A percentile compares a stretch with the other conserved stretches of the same genome.
Evolutionary conservation across 352 stramenopile species (phyloP).

Genomic region (Phytophthora lateralis): DNA sequence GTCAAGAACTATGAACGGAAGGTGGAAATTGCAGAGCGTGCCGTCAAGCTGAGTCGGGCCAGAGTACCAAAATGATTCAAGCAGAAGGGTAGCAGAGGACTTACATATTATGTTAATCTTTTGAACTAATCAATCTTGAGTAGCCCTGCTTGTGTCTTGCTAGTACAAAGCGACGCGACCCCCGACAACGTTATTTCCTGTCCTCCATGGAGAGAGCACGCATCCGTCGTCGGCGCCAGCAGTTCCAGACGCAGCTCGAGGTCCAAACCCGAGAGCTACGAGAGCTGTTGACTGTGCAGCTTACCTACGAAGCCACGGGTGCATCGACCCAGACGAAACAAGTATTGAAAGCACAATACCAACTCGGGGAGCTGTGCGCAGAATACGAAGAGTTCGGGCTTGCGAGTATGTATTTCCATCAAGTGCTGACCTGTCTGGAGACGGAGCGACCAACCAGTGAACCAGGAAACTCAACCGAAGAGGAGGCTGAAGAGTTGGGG

Average conservation of each 20-base stretch:
- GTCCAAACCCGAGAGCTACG: slow-evolving; percentile 29
- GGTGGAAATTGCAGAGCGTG: slow-evolving; percentile 92
- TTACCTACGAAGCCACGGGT: neutral
- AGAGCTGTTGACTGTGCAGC: slow-evolving; percentile 10
- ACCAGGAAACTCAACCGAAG: neutral
- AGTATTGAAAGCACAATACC: slow-evolving; percentile 35
- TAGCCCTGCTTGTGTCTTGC: neutral
- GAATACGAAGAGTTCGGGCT: slow-evolving; percentile 37
- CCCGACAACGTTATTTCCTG: neutral
- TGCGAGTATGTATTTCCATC: slow-evolving; percentile 45
- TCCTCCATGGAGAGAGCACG: slow-evolving; percentile 38
- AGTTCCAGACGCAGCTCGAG: slow-evolving; percentile 39
- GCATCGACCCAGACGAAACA: slow-evolving; percentile 14
- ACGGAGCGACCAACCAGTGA: neutral
- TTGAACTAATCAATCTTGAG: slow-evolving; percentile 3
- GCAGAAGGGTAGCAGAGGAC: slow-evolving; percentile 1
- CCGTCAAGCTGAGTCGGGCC: slow-evolving; percentile 54
- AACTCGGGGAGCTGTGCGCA: slow-evolving; percentile 42
- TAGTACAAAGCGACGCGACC: slow-evolving; percentile 5
- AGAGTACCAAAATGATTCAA: slow-evolving; percentile 30
- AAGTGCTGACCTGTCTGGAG: slow-evolving; percentile 30
- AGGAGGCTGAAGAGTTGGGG: slow-evolving; percentile 16
- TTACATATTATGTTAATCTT: neutral
- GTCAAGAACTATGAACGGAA: slow-evolving; percentile 94
- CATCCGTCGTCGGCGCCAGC: slow-evolving; percentile 30